Percentiles rank a stretch among this genome's conserved stretches.
Conservation (phyloP, 495 filamentous ascomycete genomes). For the Ramalina intermedia region DNA sequence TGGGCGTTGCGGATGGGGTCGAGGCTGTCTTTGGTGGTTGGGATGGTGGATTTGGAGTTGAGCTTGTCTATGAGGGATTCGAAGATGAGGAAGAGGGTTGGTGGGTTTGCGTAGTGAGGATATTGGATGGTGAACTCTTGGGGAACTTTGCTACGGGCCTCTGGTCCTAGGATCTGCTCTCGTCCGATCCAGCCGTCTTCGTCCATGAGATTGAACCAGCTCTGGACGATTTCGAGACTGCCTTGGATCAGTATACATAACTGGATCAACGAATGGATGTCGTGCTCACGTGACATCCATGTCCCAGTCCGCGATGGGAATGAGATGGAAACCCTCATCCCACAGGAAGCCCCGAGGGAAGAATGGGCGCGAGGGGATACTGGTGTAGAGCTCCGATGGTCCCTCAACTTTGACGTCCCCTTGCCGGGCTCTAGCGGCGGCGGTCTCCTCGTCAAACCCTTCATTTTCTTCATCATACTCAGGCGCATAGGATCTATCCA, state of each 20-base stretch:
- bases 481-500: conserved; percentile 76
- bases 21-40: conserved; percentile 7
- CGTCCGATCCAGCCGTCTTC: conserved; percentile 96
- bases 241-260: background rate
- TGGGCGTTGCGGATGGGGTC: conserved; percentile 12
- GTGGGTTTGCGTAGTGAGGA: conserved; percentile 95
- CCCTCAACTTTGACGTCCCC: conserved; percentile 53
- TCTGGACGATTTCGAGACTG: conserved; percentile 72
- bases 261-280: background rate
- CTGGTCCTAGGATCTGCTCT: conserved; percentile 89
- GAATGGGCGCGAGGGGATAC: conserved; percentile 86
- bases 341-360: conserved; percentile 94
- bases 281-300: conserved; percentile 57
- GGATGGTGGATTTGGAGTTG: conserved; percentile 23
- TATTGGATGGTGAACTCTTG: conserved; percentile 93
- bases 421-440: conserved; percentile 51
- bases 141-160: conserved; percentile 92
- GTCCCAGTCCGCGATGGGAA: conserved; percentile 89
- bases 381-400: conserved; percentile 80
- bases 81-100: conserved; percentile 85
- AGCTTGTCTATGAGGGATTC: conserved; percentile 71
- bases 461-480: conserved; percentile 96
- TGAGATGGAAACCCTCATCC: conserved; percentile 95
- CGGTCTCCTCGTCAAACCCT: conserved; percentile 91
- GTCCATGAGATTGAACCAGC: conserved; percentile 92